Evolutionary conservation across 2,329 filamentous ascomycete species (phyloP).

Genomic region (Leptographium wingfieldii): DNA sequence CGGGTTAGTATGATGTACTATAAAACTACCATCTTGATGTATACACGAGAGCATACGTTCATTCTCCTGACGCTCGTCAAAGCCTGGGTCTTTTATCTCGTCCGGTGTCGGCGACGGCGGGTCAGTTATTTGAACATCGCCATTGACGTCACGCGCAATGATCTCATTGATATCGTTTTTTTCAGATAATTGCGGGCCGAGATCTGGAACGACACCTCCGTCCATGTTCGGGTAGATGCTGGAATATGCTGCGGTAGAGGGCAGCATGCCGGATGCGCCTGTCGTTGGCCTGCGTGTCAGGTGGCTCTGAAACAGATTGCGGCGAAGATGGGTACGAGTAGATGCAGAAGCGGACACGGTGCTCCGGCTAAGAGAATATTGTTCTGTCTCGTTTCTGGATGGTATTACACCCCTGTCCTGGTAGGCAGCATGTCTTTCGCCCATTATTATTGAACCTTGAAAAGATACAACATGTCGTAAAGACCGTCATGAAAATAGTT

Average conservation of each 20-base stretch:
- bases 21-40: neutral
- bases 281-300: conserved; percentile 44
- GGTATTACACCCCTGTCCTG: conserved; percentile 4
- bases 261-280: conserved; percentile 23
- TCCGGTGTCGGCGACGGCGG: conserved; percentile 40
- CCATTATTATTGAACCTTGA: conserved; percentile 3
- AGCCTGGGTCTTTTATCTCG: conserved; percentile 39
- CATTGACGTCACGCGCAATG: conserved; percentile 49
- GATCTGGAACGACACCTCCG: conserved; percentile 21
- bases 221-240: neutral
- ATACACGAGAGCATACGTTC: conserved; percentile 30
- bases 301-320: conserved; percentile 48
- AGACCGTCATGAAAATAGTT: neutral
- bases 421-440: conserved; percentile 8
- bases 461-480: neutral
- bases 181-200: neutral
- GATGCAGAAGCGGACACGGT: conserved; percentile 3
- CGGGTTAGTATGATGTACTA: neutral
- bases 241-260: conserved; percentile 33
- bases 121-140: conserved; percentile 48
- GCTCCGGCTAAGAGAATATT: conserved; percentile 1
- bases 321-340: conserved; percentile 24
- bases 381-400: conserved; percentile 1
- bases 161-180: conserved; percentile 29
- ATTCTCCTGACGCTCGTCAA: conserved; percentile 44